These are phyloP conservation scores for Aquanectria penicillioides DNA, from an alignment of 2,329 filamentous ascomycete species.

Conservation along the genomic window DNA sequence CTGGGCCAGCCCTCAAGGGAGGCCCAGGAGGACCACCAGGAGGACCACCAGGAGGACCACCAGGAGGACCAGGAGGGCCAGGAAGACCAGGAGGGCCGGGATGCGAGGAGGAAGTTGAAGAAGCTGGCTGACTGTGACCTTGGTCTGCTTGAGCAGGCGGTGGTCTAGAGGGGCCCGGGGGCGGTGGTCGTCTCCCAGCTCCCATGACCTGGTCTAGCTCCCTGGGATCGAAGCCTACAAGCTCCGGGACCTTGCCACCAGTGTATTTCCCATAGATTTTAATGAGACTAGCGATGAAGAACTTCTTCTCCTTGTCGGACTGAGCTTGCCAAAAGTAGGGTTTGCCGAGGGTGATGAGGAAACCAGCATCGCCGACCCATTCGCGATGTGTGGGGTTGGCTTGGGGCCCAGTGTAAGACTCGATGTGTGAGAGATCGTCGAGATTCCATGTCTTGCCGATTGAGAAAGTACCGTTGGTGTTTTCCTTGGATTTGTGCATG, in stretches of 20 bases:
- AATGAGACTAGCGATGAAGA: slow-evolving; percentile 94
- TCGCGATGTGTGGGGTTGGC: slow-evolving; percentile 69
- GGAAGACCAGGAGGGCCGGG: slow-evolving; percentile 32
- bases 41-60: slow-evolving; percentile 28
- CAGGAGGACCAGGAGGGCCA: slow-evolving; percentile 27
- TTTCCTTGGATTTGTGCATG: slow-evolving; percentile 97
- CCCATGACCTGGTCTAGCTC: slow-evolving; percentile 82
- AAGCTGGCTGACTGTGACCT: slow-evolving; percentile 23
- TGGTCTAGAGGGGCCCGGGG: slow-evolving; percentile 28
- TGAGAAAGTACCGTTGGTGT: slow-evolving; percentile 91
- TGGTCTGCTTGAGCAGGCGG: slow-evolving; percentile 44
- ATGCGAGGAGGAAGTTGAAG: slow-evolving; percentile 31
- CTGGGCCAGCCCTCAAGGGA: slow-evolving; percentile 31
- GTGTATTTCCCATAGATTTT: slow-evolving; percentile 99
- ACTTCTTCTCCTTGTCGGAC: slow-evolving; percentile 96
- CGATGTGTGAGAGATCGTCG: slow-evolving; percentile 85
- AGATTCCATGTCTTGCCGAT: slow-evolving; percentile 99
- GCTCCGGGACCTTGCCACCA: slow-evolving; percentile 80
- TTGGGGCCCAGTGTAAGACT: slow-evolving; percentile 77
- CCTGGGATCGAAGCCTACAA: slow-evolving; percentile 83
- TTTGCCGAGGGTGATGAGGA: slow-evolving; percentile 89
- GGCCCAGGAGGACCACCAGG: slow-evolving; percentile 25
- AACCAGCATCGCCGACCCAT: slow-evolving; percentile 87
- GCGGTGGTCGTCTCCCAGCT: slow-evolving; percentile 55
- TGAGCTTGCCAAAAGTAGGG: slow-evolving; percentile 97